Percentiles rank a stretch among this genome's conserved stretches.
Conservation (phyloP, 495 filamentous ascomycete species). For the Tuber umbilicatum region DNA sequence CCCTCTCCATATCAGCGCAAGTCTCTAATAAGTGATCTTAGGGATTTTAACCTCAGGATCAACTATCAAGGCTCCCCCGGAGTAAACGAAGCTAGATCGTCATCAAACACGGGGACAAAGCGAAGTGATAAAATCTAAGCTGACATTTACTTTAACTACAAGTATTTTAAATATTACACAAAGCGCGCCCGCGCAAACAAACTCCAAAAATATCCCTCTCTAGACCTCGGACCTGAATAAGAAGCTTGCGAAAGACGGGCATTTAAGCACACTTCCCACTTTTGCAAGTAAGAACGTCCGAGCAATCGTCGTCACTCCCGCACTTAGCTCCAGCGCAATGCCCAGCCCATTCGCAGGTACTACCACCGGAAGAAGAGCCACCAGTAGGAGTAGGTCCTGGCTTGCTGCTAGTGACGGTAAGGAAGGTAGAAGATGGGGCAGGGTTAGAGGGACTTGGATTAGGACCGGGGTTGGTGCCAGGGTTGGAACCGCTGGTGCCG, state of each 20-base stretch:
- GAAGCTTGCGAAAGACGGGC: neutral
- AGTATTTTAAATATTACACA: neutral
- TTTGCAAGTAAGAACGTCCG: constrained; percentile 14
- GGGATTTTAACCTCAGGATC: neutral
- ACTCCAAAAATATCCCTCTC: neutral
- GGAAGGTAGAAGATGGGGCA: constrained; percentile 4
- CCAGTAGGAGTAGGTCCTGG: neutral
- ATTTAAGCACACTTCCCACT: constrained; percentile 11
- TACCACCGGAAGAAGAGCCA: neutral
- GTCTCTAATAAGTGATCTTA: neutral
- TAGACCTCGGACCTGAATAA: neutral
- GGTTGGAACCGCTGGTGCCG: neutral
- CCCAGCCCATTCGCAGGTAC: constrained; percentile 10
- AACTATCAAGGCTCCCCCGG: too few relatives aligned
- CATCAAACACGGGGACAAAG: neutral
- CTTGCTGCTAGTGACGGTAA: neutral
- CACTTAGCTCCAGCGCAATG: constrained; percentile 16
- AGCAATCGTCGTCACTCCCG: constrained; percentile 12
- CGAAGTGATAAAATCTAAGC: neutral
- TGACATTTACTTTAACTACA: neutral
- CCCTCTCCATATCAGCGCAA: neutral
- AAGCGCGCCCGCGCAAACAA: neutral
- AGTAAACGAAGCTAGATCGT: neutral
- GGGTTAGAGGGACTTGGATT: neutral
- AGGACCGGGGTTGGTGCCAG: neutral